phyloP scores from a whole-genome alignment of 306 rosid genomes.

The Lagenaria siceraria region DNA sequence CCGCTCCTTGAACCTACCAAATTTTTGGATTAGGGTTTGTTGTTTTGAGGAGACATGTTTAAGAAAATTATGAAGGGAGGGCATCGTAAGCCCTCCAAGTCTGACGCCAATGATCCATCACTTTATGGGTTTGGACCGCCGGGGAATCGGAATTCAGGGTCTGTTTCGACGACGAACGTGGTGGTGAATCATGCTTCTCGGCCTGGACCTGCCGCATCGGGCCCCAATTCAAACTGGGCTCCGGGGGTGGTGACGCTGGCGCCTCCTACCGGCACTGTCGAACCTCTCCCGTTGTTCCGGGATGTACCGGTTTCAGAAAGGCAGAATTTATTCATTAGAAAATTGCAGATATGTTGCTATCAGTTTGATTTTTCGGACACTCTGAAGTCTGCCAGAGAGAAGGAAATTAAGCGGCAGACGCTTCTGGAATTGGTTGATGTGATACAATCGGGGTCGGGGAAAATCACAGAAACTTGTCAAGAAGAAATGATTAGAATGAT shows the following conservation, averaged over 20 bases:
- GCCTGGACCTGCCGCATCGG: conserved; percentile 22
- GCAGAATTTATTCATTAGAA: conserved; percentile 50
- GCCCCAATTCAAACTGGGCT: conserved; percentile 10
- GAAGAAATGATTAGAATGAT: conserved; percentile 89
- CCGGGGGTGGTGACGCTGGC: neutral
- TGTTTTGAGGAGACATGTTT: conserved; percentile 40
- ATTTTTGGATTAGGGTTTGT: conserved; percentile 48
- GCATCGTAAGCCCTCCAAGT: conserved; percentile 74
- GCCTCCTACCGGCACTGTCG: conserved; percentile 48
- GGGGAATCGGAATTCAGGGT: conserved; percentile 28
- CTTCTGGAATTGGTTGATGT: conserved; percentile 79
- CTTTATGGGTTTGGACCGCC: conserved; percentile 23
- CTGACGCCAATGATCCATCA: conserved; percentile 52
- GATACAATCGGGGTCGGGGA: conserved; percentile 86
- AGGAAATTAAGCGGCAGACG: conserved; percentile 76
- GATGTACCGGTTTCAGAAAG: conserved; percentile 59
- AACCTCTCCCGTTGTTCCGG: conserved; percentile 55
- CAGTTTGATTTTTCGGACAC: conserved; percentile 67
- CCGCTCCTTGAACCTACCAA: conserved; percentile 8
- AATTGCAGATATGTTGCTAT: conserved; percentile 56
- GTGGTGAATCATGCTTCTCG: conserved; percentile 68
- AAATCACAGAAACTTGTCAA: conserved; percentile 69
- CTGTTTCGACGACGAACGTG: conserved; percentile 33
- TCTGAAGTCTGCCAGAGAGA: conserved; percentile 56
- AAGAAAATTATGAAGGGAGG: conserved; percentile 82